Evolutionary conservation across 371 early-diverging fungal species (phyloP).

Genomic region (Circinella umbellata): DNA sequence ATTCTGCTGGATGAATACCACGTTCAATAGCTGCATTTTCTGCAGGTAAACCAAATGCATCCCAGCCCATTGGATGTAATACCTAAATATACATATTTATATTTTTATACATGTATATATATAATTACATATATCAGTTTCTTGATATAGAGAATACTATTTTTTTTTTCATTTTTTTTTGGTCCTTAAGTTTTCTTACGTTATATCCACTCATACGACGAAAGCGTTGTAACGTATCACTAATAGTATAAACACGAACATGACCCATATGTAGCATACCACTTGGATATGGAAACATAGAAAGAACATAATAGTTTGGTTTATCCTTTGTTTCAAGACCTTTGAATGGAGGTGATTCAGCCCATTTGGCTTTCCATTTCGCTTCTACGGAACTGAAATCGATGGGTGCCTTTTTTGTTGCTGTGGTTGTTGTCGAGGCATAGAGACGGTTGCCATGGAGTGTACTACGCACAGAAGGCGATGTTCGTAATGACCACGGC

Average conservation of each 20-base stretch:
- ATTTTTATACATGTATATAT: no score
- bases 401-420: conserved; percentile 17
- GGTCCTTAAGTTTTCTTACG: conserved; percentile 32
- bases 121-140: background rate
- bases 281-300: conserved; percentile 97
- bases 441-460: conserved; percentile 7
- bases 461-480: background rate
- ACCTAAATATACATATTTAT: conserved; percentile 43
- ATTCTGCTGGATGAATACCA: conserved; percentile 77
- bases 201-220: conserved; percentile 75
- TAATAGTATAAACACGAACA: conserved; percentile 92
- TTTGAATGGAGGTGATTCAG: conserved; percentile 26
- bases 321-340: conserved; percentile 8
- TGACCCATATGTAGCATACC: conserved; percentile 96
- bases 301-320: conserved; percentile 79
- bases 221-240: conserved; percentile 85
- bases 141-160: background rate
- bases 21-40: conserved; percentile 98
- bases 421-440: conserved; percentile 5
- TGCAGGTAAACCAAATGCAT: conserved; percentile 98
- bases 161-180: background rate
- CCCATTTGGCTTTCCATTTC: conserved; percentile 68
- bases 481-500: background rate
- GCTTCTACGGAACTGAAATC: conserved; percentile 54
- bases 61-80: conserved; percentile 98